phyloP scores from a whole-genome alignment of 2,329 filamentous ascomycete species.

The Bipolaris sorokiniana region DNA sequence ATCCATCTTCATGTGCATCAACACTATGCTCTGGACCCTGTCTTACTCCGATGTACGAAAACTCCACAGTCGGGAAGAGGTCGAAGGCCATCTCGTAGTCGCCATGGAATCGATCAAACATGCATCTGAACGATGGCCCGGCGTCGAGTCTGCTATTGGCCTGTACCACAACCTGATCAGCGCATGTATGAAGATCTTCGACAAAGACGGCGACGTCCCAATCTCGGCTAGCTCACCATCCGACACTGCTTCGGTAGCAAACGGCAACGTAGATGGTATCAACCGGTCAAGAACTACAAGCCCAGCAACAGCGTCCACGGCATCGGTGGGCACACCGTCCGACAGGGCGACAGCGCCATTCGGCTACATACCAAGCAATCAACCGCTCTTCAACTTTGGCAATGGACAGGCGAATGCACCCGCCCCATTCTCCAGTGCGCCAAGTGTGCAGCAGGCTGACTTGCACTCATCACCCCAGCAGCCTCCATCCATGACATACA shows the following conservation, averaged over 20 bases:
- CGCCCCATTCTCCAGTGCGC: conserved; percentile 28
- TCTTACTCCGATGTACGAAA: conserved; percentile 84
- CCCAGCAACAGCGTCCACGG: conserved; percentile 49
- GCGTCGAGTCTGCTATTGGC: conserved; percentile 80
- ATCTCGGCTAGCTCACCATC: conserved; percentile 57
- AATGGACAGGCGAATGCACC: conserved; percentile 25
- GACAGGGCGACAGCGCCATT: conserved; percentile 44
- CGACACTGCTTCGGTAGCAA: conserved; percentile 52
- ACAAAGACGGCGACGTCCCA: conserved; percentile 61
- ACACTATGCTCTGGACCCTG: conserved; percentile 88
- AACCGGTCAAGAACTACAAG: conserved; percentile 55
- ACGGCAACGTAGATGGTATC: conserved; percentile 51
- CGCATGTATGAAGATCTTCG: conserved; percentile 88
- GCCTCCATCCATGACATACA: conserved; percentile 26
- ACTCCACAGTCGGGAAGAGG: conserved; percentile 73
- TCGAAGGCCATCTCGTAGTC: conserved; percentile 74
- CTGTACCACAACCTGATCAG: conserved; percentile 85
- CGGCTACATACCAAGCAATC: conserved; percentile 46
- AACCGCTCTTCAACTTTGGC: conserved; percentile 38
- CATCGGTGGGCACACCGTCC: conserved; percentile 48
- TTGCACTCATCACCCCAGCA: conserved; percentile 39
- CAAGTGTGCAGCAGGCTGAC: conserved; percentile 28
- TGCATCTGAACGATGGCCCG: conserved; percentile 89
- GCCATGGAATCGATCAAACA: conserved; percentile 80
- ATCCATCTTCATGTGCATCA: conserved; percentile 87